Base-by-base conservation (phyloP, 768 basidiomycete species). In the Russula foetens region DNA sequence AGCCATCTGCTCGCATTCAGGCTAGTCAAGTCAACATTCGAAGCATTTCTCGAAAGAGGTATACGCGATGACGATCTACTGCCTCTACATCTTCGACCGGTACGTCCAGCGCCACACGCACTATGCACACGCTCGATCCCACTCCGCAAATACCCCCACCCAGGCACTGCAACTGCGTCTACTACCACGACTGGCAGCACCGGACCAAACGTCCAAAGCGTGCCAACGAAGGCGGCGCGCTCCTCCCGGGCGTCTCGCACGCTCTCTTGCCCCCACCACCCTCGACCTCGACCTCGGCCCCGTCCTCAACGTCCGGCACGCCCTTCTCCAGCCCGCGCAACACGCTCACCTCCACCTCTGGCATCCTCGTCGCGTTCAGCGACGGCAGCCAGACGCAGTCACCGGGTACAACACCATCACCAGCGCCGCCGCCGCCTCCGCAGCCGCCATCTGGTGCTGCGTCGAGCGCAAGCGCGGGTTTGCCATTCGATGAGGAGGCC, bases 401-500 rank as follows among this genome's bases (percentile, higher is more conserved):
- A 2, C 12, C 39, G 12, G 14, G 39, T 35, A 35, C 35, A 35
- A 7, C 35, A 35, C 35, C 35, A 5, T 12, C 35, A 11, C 35
- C 35, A n/a, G n/a, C n/a, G 11, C 35, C 39, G 3, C 39, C 39
- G 1, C 39, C 39, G 12, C 39, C 39, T 12, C 7, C 39, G 4
- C 7, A 3, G 38, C 3, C 12, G 14, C 3, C 39, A 17, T 3
- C 8, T 26, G 15, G 23, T 39, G 11, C 48, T 24, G 21, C 38
- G 2, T 15, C 38, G 1, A 21, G 3, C 8, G 17, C 35, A 33
- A 14, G 68, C 62, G 77, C 83, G 4, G 84, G 81, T 19, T 76
- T 99, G 21, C 78, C 96, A 7, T 98, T 99, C 67, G 97, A 99
- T 69, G 97, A 99, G 72, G 96, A 99, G 72, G 87, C 88, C 1